Evolutionary conservation across 139 green algal genomes (phyloP).

Genomic region (Tetraselmis chui): DNA sequence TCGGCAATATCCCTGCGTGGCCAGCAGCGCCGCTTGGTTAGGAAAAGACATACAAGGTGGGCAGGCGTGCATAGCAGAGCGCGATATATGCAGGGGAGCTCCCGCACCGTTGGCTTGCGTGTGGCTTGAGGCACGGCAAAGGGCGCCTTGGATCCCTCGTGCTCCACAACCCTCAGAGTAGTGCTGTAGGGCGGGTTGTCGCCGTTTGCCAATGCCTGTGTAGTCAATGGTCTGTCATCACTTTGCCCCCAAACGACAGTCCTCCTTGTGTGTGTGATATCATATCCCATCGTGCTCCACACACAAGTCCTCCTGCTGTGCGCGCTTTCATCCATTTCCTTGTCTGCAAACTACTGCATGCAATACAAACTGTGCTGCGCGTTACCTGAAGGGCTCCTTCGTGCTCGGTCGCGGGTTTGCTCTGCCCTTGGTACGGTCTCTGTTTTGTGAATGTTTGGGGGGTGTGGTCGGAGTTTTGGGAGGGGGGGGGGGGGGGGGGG

Average conservation of each 20-base stretch:
- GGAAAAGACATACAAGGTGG: no score
- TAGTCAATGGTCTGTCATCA: background rate
- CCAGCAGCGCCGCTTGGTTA: no score
- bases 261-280: background rate
- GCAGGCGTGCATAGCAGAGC: no score
- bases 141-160: background rate
- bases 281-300: no score
- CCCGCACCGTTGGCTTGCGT: background rate
- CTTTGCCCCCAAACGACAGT: background rate
- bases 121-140: background rate
- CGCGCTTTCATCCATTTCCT: no score
- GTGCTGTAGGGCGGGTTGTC: background rate
- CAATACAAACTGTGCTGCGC: background rate
- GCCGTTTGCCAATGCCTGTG: slow-evolving; percentile 1
- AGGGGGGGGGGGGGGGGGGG: background rate
- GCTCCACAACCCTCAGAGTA: slow-evolving; percentile 3
- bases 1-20: background rate
- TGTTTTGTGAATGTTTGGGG: no score
- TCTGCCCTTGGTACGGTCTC: background rate
- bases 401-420: background rate
- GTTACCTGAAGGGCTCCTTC: background rate
- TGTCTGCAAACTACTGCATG: background rate
- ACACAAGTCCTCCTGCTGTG: no score
- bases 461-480: no score
- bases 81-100: no score